phyloP scores from a whole-genome alignment of 75 land plant species.

The Cupressus sempervirens region DNA sequence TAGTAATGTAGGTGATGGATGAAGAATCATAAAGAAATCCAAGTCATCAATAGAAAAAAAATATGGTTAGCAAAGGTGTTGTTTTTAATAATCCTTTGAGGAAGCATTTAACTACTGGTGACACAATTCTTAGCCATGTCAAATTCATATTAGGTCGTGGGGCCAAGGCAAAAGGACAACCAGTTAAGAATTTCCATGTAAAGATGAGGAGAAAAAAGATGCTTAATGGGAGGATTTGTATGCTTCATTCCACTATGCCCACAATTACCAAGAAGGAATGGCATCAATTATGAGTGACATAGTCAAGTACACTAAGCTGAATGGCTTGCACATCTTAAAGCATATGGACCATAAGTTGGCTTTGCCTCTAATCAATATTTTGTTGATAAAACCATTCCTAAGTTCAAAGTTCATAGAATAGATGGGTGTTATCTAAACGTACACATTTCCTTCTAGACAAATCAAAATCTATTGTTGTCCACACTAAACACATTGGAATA shows the following conservation, averaged over 20 bases:
- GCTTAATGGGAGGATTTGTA: slow-evolving; percentile 42
- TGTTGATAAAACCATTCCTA: background rate
- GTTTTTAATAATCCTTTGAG: background rate
- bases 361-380: background rate
- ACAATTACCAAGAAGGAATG: slow-evolving; percentile 71
- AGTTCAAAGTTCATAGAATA: slow-evolving; percentile 56
- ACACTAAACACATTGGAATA: slow-evolving; percentile 51
- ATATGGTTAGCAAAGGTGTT: background rate
- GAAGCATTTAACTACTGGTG: background rate
- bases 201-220: slow-evolving; percentile 41
- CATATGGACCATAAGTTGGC: slow-evolving; percentile 7
- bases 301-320: slow-evolving; percentile 45
- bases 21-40: background rate
- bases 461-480: slow-evolving; percentile 45
- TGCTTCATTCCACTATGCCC: slow-evolving; percentile 38
- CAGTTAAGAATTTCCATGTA: slow-evolving; percentile 42
- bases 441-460: slow-evolving; percentile 45
- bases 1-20: background rate
- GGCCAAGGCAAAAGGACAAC: slow-evolving; percentile 3
- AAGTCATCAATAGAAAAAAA: background rate
- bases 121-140: background rate
- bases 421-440: slow-evolving; percentile 27
- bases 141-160: background rate
- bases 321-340: slow-evolving; percentile 6
- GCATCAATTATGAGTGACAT: slow-evolving; percentile 69